phyloP scores from a whole-genome alignment of 2,329 filamentous ascomycete genomes.

The Helotiales sp. region DNA sequence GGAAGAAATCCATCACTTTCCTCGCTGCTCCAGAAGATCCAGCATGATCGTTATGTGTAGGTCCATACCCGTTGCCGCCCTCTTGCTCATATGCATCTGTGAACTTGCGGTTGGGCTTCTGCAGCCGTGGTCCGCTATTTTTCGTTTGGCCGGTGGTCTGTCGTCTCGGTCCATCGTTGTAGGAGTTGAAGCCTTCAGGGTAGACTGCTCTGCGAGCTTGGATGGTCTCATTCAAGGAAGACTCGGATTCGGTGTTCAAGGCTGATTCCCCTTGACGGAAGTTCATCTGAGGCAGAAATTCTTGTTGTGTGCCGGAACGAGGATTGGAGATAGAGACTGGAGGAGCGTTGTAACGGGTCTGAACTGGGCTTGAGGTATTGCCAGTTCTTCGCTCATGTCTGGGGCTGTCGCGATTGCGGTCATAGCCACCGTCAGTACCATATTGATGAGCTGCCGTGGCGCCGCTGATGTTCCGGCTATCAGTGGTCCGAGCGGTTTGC shows the following conservation, averaged over 20 bases:
- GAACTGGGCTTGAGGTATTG: conserved; percentile 40
- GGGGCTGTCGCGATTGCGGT: conserved; percentile 29
- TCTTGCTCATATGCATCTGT: conserved; percentile 85
- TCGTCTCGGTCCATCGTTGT: conserved; percentile 23
- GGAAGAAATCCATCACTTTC: conserved; percentile 98
- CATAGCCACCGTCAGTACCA: conserved; percentile 30
- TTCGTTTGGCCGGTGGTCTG: conserved; percentile 25
- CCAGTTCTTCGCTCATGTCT: conserved; percentile 40
- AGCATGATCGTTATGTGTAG: conserved; percentile 59
- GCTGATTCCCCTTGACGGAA: conserved; percentile 32
- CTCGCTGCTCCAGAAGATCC: conserved; percentile 86
- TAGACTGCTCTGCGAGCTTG: conserved; percentile 27
- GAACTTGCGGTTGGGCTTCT: conserved; percentile 85
- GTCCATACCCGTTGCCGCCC: conserved; percentile 58
- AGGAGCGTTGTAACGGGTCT: conserved; percentile 45
- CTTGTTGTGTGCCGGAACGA: conserved; percentile 22
- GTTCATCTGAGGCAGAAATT: conserved; percentile 31
- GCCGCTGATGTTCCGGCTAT: conserved; percentile 25
- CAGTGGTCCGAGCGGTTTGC: conserved; percentile 18
- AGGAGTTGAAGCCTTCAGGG: conserved; percentile 27
- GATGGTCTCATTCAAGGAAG: conserved; percentile 28
- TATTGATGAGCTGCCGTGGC: conserved; percentile 22
- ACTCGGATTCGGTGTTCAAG: conserved; percentile 33
- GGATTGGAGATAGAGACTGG: conserved; percentile 29
- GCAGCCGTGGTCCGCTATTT: conserved; percentile 56